These are phyloP conservation scores for Tuber aestivum DNA, from an alignment of 495 filamentous ascomycete species.

Conservation along the genomic window DNA sequence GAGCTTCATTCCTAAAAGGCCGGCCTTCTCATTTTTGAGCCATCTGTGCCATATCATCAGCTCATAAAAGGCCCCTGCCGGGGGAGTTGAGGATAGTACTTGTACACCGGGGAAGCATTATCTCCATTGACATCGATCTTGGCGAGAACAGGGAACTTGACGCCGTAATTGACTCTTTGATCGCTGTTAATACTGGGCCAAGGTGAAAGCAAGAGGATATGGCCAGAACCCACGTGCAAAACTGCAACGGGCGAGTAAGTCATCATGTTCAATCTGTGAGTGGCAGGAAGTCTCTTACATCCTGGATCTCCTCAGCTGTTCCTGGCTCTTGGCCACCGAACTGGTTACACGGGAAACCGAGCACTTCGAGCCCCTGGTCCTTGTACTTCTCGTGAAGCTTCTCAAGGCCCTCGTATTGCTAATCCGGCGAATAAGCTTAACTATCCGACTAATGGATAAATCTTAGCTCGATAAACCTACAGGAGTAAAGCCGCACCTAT, in stretches of 20 bases:
- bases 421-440: background rate
- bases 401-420: constrained; percentile 87
- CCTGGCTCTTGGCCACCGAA: constrained; percentile 88
- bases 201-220: background rate
- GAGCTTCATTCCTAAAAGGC: constrained; percentile 74
- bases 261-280: background rate
- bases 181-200: background rate
- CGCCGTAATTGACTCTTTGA: constrained; percentile 87
- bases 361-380: constrained; percentile 68
- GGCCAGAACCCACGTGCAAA: constrained; percentile 32
- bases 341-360: constrained; percentile 98
- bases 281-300: constrained; percentile 58
- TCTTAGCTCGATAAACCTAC: constrained; percentile 14
- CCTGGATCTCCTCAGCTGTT: constrained; percentile 80
- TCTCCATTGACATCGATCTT: constrained; percentile 92
- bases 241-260: constrained; percentile 20
- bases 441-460: background rate
- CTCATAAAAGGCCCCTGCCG: background rate
- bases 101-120: constrained; percentile 69
- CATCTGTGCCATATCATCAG: constrained; percentile 8
- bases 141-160: constrained; percentile 82
- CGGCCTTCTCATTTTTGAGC: constrained; percentile 80
- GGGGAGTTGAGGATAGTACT: constrained; percentile 48
- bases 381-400: constrained; percentile 75
- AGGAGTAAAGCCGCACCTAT: constrained; percentile 82